Base-by-base conservation (phyloP, 192 early-diverging fungal species). In the Geosiphon pyriformis region DNA sequence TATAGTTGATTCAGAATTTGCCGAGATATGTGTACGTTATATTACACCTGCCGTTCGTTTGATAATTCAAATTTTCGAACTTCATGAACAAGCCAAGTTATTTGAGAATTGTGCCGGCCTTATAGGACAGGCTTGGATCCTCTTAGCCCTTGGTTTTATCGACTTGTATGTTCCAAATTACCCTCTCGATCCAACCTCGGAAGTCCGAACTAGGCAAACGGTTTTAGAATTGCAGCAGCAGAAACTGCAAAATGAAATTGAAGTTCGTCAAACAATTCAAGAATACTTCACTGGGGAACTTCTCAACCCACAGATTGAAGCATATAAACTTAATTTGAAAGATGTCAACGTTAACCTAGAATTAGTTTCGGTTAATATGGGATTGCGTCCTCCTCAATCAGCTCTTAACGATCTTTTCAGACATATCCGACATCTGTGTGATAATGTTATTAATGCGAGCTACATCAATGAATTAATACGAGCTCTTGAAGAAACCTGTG, bases 141-240 rank as follows among this genome's bases (percentile, higher is more conserved):
- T 72, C 27, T 65, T 86, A 8, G 82, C 82, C 0, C 42, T 89
- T 10, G 74, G 83, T 1, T 81, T 93, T 70, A 63, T 94, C 56
- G 69, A 72, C 6, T 71, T 83, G 1, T 92, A 93, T 49, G 75
- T 98, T 27, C 95, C 95, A 4, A 72, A 83, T 27, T 84, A 90
- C 25, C 85, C 91, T 0, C 77, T 91, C 22, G 95, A 98, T 74
- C 94, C 95, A 2, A 93, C 91, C 4, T 80, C 88, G 3, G 84
- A 85, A 62, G 80, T 90, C 0, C 80, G 83, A 22, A 73, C 87
- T 10, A 85, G 83, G 70, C 79, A 88, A 54, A 69, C 81, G 31
- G 85, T 88, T 57, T 72, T 93, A 18, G 78, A 78, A 37, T 67
- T 78, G 55, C 85, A 88, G 49, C 72, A 82, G 15, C 65, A 71